A percentile compares a stretch with the other conserved stretches of the same genome.
Evolutionary conservation across 1,284 basidiomycete genomes (phyloP).

Genomic region (Ceratobasidium sp.): DNA sequence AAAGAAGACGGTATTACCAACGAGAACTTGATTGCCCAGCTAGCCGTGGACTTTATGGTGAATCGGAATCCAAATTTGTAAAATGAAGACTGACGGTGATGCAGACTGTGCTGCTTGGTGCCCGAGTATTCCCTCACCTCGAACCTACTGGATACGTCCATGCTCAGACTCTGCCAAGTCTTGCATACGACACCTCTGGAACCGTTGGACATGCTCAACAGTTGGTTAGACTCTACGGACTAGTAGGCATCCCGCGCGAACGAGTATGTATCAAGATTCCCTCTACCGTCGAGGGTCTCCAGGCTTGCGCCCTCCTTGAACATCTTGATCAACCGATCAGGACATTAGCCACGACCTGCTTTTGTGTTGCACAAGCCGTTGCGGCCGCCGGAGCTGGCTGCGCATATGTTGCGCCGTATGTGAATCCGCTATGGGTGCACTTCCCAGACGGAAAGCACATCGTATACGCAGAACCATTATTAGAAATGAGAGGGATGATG

Average conservation of each 20-base stretch:
- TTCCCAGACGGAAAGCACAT: constrained; percentile 45
- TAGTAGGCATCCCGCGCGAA: constrained; percentile 39
- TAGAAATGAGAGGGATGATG: constrained; percentile 45
- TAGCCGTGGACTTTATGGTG: constrained; percentile 46
- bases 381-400: constrained; percentile 48
- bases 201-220: constrained; percentile 46
- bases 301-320: constrained; percentile 46
- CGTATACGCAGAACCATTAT: constrained; percentile 43
- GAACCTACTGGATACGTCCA: constrained; percentile 45
- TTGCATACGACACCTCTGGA: constrained; percentile 42
- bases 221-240: constrained; percentile 44
- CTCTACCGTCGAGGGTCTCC: constrained; percentile 48
- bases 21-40: constrained; percentile 40
- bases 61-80: neutral
- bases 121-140: constrained; percentile 44
- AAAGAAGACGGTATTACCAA: constrained; percentile 41
- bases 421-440: constrained; percentile 49
- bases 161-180: constrained; percentile 45
- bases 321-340: constrained; percentile 44
- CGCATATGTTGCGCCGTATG: constrained; percentile 48
- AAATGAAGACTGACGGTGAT: neutral
- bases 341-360: constrained; percentile 49
- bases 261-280: constrained; percentile 51
- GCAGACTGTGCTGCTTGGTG: constrained; percentile 46
- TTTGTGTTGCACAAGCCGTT: constrained; percentile 47